A percentile compares a stretch with the other conserved stretches of the same genome.
These are phyloP conservation scores for Iberis pinnata DNA, from an alignment of 345 rosid species.

Conservation along the genomic window DNA sequence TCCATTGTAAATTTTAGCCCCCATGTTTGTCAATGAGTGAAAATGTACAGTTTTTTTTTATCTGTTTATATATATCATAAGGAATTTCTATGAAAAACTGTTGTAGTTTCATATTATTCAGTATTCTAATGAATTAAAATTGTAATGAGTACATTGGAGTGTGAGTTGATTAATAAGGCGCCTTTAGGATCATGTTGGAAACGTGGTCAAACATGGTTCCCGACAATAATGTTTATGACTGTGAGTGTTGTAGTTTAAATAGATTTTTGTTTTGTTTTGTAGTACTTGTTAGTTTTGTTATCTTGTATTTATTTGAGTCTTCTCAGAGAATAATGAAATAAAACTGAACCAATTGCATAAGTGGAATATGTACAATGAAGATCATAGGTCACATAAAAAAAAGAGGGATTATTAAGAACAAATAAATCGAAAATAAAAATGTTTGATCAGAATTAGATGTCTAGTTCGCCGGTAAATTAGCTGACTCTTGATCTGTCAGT, in stretches of 20 bases:
- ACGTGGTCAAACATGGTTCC: constrained; percentile 19
- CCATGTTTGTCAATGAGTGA: constrained; percentile 25
- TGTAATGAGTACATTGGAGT: not conserved
- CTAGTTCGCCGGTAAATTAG: constrained; percentile 19
- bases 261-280: too few species aligned
- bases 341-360: constrained; percentile 5
- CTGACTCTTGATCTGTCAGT: constrained; percentile 8
- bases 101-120: not conserved
- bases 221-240: not conserved
- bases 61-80: constrained; percentile 12
- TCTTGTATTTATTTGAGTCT: not conserved
- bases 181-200: constrained; percentile 7
- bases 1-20: constrained; percentile 19
- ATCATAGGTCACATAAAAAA: not conserved
- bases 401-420: not conserved
- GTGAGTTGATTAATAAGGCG: not conserved
- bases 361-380: constrained; percentile 5
- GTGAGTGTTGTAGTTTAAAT: too few species aligned
- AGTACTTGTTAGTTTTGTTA: not conserved
- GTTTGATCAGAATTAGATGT: constrained; percentile 3
- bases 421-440: not conserved
- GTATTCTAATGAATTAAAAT: too few species aligned
- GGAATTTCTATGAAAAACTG: not conserved
- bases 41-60: constrained; percentile 21
- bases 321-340: not conserved